Evolutionary conservation across 2,329 filamentous ascomycete species (phyloP).

Genomic region (Epichloe gansuensis): DNA sequence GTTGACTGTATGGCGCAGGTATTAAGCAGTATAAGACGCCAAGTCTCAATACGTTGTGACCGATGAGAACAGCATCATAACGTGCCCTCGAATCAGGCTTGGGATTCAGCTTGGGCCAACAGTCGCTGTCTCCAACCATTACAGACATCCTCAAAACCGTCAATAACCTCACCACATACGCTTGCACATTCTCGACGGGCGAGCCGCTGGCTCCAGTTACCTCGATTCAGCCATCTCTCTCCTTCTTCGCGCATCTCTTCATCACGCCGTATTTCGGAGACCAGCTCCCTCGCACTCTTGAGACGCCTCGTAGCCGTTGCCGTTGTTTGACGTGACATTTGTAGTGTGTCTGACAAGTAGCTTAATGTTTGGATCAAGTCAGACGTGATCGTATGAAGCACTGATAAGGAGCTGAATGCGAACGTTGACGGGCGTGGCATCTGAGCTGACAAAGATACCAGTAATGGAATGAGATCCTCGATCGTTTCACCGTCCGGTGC

Average conservation of each 20-base stretch:
- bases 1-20: background rate
- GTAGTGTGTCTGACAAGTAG: slow-evolving; percentile 78
- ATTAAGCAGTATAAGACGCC: background rate
- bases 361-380: slow-evolving; percentile 72
- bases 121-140: slow-evolving; percentile 70
- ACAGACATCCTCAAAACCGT: slow-evolving; percentile 85
- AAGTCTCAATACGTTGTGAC: background rate
- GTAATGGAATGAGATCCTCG: slow-evolving; percentile 56
- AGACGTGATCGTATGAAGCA: slow-evolving; percentile 56
- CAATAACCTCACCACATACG: slow-evolving; percentile 78
- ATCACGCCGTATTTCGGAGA: slow-evolving; percentile 74
- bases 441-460: slow-evolving; percentile 50
- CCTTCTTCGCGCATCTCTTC: slow-evolving; percentile 74
- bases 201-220: slow-evolving; percentile 72
- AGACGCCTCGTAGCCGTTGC: slow-evolving; percentile 69
- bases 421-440: slow-evolving; percentile 54
- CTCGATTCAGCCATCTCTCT: slow-evolving; percentile 65
- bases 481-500: slow-evolving; percentile 52
- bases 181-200: slow-evolving; percentile 67
- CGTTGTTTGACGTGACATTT: slow-evolving; percentile 86
- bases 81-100: slow-evolving; percentile 17
- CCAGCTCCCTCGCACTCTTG: slow-evolving; percentile 70
- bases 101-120: slow-evolving; percentile 48
- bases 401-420: slow-evolving; percentile 53
- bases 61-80: background rate